Evolutionary conservation across 352 stramenopile genomes (phyloP), one percentile per base, ranked within the genome.

Genomic region (Aphanomyces euteiches): DNA sequence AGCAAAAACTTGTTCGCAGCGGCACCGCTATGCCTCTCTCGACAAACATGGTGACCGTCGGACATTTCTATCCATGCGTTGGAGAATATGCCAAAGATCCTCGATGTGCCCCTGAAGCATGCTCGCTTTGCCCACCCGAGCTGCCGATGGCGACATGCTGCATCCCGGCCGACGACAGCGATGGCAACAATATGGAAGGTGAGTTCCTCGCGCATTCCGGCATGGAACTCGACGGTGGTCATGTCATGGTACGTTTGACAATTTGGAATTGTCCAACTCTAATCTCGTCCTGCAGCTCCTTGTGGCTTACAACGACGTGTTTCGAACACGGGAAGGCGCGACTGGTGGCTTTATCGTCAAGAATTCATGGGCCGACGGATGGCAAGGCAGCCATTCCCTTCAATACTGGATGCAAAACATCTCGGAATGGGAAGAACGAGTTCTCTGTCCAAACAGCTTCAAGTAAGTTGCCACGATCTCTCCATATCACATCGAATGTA

Each of bases 381-480:
- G 84, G 34, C 79, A 80, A 39, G 83, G 83, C 54, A 89, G 81
- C 47, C 83, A 90, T 72, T 85, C 79, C 75, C 72, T 83, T 47
- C 80, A 85, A 74, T 90, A 87, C 63, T 90, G 81, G 83, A 60
- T 90, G 57, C 80, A 90, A 63, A 79, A 90, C 64, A 78, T 90
- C 56, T 82, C 81, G 41, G 79, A 90, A 38, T 89, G 83, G 83
- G 81, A 89, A 43, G 81, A 90, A 66, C 75, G 78, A 19, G 81
- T 77, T 58, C 82, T 90, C 75, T 88, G 83, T 50, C 82, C 82
- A 10, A 89, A 89, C 76, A 89, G 82, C 79, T 80, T 84, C 78
- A 80, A 81, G 59, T 67, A 67, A 21, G 4, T 50, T 37, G 15
- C 38, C 39, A 12, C 36, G 10, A 1, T 65, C 38, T 2, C 6